phyloP scores from a whole-genome alignment of 1,139 yeast species.

The Kurtzmaniella quercitrusa region DNA sequence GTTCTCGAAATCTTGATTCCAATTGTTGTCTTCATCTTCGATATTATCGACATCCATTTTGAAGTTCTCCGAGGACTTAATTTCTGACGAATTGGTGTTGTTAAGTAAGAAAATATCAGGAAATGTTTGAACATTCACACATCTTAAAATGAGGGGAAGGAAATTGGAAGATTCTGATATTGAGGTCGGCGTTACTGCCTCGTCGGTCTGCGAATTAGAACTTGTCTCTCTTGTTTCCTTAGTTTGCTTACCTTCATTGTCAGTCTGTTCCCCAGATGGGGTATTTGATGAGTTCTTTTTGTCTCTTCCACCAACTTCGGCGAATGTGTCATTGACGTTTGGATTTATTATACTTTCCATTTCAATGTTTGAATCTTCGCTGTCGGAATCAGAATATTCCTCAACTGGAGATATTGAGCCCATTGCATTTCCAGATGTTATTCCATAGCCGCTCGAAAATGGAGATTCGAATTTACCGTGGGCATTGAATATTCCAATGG shows the following conservation, averaged over 20 bases:
- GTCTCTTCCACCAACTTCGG: neutral
- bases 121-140: conserved; percentile 56
- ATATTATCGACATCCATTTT: conserved; percentile 32
- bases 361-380: neutral
- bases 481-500: neutral
- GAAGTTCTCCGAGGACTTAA: conserved; percentile 16
- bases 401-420: conserved; percentile 5
- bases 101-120: conserved; percentile 47
- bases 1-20: conserved; percentile 16
- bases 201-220: neutral
- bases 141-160: conserved; percentile 59
- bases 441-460: neutral
- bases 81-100: conserved; percentile 21
- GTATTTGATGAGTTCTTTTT: neutral
- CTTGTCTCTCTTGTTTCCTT: neutral
- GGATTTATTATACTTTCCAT: neutral
- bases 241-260: neutral
- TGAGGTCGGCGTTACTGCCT: neutral
- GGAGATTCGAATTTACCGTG: conserved; percentile 4
- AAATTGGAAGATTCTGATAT: conserved; percentile 45
- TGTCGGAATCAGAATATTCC: neutral
- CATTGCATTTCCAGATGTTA: neutral
- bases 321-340: neutral
- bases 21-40: conserved; percentile 1
- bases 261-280: neutral